Conservation (phyloP, 352 stramenopile genomes). For the Pythium aristosporum region DNA sequence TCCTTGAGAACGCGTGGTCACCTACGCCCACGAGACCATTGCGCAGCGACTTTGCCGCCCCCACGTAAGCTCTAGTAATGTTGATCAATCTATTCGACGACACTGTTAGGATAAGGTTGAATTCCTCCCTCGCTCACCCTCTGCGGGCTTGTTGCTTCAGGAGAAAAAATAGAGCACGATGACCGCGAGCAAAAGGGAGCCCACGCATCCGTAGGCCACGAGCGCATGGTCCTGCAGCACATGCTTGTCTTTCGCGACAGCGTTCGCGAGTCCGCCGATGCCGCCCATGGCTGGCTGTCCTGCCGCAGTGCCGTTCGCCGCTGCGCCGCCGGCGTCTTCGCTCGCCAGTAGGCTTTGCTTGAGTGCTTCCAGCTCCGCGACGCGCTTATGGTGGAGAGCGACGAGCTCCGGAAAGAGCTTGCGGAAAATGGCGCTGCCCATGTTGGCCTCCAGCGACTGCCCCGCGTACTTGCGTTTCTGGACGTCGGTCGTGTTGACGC, state of each 20-base stretch:
- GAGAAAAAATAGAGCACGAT: conserved; percentile 51
- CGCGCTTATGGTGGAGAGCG: conserved; percentile 55
- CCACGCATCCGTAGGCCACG: conserved; percentile 38
- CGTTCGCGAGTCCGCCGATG: conserved; percentile 14
- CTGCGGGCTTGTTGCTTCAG: conserved; percentile 19
- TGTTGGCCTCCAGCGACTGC: conserved; percentile 82
- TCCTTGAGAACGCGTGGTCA: conserved; percentile 41
- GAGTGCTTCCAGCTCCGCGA: conserved; percentile 40
- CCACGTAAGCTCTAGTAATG: not conserved
- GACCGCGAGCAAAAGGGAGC: conserved; percentile 39
- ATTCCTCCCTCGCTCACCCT: not conserved
- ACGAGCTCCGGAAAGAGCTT: conserved; percentile 90
- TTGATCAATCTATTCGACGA: conserved; percentile 27
- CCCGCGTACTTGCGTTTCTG: conserved; percentile 86
- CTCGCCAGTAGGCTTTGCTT: conserved; percentile 27
- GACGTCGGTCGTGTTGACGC: conserved; percentile 81
- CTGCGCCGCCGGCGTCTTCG: conserved; percentile 4
- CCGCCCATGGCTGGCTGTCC: not conserved
- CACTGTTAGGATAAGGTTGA: not conserved
- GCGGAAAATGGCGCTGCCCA: conserved; percentile 72
- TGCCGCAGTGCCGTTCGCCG: not conserved
- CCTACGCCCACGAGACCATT: not conserved
- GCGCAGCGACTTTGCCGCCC: conserved; percentile 2
- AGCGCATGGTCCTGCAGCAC: conserved; percentile 25
- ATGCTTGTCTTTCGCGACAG: conserved; percentile 23